Percentiles rank a stretch among this genome's conserved stretches.
These are phyloP conservation scores for Manihot esculenta DNA, from an alignment of 441 rosid species.

Conservation along the genomic window DNA sequence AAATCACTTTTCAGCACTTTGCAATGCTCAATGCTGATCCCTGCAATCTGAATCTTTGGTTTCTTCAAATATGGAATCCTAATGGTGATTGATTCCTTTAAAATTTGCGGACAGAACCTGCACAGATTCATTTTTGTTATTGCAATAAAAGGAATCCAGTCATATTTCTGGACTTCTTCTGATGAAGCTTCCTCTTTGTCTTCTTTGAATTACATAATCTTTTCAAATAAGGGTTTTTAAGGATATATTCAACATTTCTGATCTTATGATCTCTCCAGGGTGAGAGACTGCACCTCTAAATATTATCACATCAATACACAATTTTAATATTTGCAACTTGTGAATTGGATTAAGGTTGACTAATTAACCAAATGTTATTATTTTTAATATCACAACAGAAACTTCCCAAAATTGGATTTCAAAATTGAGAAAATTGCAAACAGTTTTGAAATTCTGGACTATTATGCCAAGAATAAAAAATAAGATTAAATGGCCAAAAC, in stretches of 20 bases:
- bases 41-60: slow-evolving; percentile 79
- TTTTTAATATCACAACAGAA: too few species aligned
- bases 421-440: too few species aligned
- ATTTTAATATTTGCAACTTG: not conserved
- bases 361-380: too few species aligned
- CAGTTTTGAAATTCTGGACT: too few species aligned
- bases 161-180: slow-evolving; percentile 49
- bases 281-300: slow-evolving; percentile 1
- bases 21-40: slow-evolving; percentile 77
- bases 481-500: too few species aligned
- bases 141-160: slow-evolving; percentile 61
- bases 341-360: not conserved
- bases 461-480: too few species aligned
- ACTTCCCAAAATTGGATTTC: too few species aligned
- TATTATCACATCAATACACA: slow-evolving; percentile 6
- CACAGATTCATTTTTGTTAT: slow-evolving; percentile 90
- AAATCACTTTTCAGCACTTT: slow-evolving; percentile 74
- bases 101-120: slow-evolving; percentile 83
- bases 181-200: slow-evolving; percentile 34
- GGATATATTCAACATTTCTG: slow-evolving; percentile 1
- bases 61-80: slow-evolving; percentile 70
- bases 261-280: slow-evolving; percentile 8
- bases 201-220: slow-evolving; percentile 36
- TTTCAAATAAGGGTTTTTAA: slow-evolving; percentile 12
- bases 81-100: slow-evolving; percentile 67